Percentiles rank a stretch among this genome's conserved stretches.
Evolutionary conservation across 345 rosid species (phyloP).

Genomic region (Citrus hindsii): DNA sequence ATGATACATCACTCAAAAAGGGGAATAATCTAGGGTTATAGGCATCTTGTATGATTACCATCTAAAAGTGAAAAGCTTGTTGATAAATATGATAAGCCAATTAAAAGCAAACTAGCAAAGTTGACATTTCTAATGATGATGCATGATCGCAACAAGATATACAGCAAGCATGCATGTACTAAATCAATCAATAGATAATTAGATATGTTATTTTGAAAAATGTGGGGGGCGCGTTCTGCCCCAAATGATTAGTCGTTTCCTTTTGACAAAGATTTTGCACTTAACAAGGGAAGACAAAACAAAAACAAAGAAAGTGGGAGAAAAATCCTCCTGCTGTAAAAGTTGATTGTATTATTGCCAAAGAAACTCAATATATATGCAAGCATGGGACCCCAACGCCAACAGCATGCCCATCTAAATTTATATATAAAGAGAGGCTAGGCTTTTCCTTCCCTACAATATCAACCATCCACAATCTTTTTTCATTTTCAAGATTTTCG

Average conservation of each 20-base stretch:
- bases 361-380: neutral
- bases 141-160: neutral
- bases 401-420: neutral
- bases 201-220: neutral
- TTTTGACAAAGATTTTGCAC: neutral
- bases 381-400: neutral
- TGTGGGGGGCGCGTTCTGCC: neutral
- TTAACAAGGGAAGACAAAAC: slow-evolving; percentile 3
- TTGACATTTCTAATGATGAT: neutral
- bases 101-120: neutral
- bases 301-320: slow-evolving; percentile 7
- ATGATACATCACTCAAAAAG: slow-evolving; percentile 18
- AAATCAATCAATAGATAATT: too few species aligned
- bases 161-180: too few species aligned
- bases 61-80: neutral
- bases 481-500: neutral
- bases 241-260: slow-evolving; percentile 8
- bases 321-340: neutral
- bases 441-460: neutral
- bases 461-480: slow-evolving; percentile 1
- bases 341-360: neutral
- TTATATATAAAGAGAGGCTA: neutral
- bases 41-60: slow-evolving; percentile 14
- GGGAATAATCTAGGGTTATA: neutral
- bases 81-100: neutral